A percentile compares a stretch with the other conserved stretches of the same genome.
phyloP scores from a whole-genome alignment of 2,329 filamentous ascomycete species.

The Fusarium tupiense region DNA sequence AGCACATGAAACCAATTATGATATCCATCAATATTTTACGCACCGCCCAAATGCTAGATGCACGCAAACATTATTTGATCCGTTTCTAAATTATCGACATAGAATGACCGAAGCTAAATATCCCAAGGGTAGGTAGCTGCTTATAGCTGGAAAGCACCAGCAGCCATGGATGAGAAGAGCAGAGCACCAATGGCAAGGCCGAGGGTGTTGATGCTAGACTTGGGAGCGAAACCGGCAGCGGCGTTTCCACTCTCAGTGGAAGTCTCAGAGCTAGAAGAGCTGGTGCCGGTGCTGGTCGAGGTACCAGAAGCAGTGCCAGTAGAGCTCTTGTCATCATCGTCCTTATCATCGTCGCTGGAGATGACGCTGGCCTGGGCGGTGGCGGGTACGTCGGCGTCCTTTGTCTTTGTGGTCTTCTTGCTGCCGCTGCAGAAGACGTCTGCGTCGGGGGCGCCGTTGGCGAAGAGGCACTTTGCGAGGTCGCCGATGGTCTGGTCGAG shows the following conservation, averaged over 20 bases:
- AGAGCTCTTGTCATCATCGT: conserved; percentile 12
- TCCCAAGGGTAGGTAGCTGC: background rate
- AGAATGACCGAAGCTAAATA: background rate
- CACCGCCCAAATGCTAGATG: conserved; percentile 1
- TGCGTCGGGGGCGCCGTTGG: conserved; percentile 49
- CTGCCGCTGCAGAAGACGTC: conserved; percentile 57
- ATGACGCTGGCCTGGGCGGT: conserved; percentile 48
- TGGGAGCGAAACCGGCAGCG: conserved; percentile 31
- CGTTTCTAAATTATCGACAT: conserved; percentile 17
- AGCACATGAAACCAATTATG: conserved; percentile 21
- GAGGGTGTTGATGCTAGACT: conserved; percentile 44
- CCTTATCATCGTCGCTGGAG: conserved; percentile 26
- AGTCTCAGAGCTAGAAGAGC: conserved; percentile 22
- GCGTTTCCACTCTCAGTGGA: conserved; percentile 30
- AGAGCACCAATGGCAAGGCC: conserved; percentile 50
- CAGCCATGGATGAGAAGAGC: conserved; percentile 48
- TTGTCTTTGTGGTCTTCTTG: conserved; percentile 46
- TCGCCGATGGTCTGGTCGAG: conserved; percentile 45
- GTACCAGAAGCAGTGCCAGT: conserved; percentile 11
- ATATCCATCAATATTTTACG: conserved; percentile 14
- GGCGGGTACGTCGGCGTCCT: conserved; percentile 40
- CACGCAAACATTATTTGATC: conserved; percentile 12
- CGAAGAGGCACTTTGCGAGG: conserved; percentile 51
- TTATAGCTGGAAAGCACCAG: conserved; percentile 42
- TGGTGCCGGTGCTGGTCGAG: conserved; percentile 9